Evolutionary conservation across 495 filamentous ascomycete genomes (phyloP), one percentile per base, ranked within the genome.

Genomic region (Geopyxis carbonaria): DNA sequence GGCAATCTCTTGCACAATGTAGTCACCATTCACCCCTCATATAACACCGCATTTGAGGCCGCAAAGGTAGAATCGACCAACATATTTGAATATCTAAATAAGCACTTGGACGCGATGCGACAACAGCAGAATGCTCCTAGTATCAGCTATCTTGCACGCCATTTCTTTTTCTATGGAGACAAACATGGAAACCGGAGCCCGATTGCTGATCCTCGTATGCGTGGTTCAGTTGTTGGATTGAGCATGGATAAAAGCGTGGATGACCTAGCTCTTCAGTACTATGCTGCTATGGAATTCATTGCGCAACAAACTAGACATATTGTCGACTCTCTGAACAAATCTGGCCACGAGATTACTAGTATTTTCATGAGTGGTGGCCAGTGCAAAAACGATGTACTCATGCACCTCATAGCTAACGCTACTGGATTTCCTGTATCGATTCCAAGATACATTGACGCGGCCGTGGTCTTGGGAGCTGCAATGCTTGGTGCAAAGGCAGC

Each of bases 361-460:
- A 92, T 97, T 58, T 97, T 94, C 68, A 93, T 97, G 89, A 91
- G 80, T 13, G 89, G 89, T 42, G 85, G 80, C 16, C 89, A 94
- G 55, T 97, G 89, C 64, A 85, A 93, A 59, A 97, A 97, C 57
- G 70, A 76, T 19, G 76, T 97, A 38, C 65, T 97, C 20, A 87
- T 95, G 69, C 63, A 73, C 13, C 75, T 95, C 23, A 82, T 95
- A 41, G 85, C 89, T 3, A 82, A 85, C 5, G 82, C 76, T 6
- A 93, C 85, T 57, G 72, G 73, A 35, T 84, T 89, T 73, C 87
- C 86, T 4, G 89, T 95, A 24, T 58, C 91, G 21, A 87, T 93
- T 34, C 89, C 89, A 3, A 69, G 75, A 32, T 95, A 94, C 49
- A 80, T 93, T 44, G 73, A 92, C 55, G 87, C 89, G 2, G 87